These are phyloP conservation scores for Vicia faba DNA, from an alignment of 306 rosid species.

Conservation along the genomic window DNA sequence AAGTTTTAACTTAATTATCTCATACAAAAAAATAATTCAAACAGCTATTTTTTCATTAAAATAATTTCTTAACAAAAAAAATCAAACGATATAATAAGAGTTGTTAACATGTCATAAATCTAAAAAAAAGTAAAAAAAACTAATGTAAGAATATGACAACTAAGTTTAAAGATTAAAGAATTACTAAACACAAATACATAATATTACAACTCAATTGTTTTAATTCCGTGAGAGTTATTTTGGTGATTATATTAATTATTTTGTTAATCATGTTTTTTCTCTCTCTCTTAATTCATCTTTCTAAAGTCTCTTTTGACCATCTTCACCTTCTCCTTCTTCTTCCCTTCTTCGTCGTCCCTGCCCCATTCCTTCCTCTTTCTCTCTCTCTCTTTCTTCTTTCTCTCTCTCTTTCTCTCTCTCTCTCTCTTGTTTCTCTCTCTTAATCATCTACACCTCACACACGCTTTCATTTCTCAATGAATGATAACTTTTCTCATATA, in stretches of 20 bases:
- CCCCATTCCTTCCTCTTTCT: slow-evolving; percentile 53
- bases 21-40: neutral
- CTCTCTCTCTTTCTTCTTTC: too few species aligned
- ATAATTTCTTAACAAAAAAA: neutral
- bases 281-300: neutral
- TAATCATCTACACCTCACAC: slow-evolving; percentile 1
- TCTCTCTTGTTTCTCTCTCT: slow-evolving; percentile 10
- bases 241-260: neutral
- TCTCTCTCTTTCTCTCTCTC: slow-evolving; percentile 6
- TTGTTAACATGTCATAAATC: slow-evolving; percentile 3
- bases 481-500: slow-evolving; percentile 25
- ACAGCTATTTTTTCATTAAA: neutral
- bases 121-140: neutral
- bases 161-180: neutral
- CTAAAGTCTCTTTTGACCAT: slow-evolving; percentile 73
- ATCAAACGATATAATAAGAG: neutral
- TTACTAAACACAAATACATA: neutral
- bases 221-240: neutral
- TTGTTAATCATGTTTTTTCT: neutral
- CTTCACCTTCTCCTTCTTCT: slow-evolving; percentile 49
- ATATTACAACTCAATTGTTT: slow-evolving; percentile 7
- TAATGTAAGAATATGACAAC: slow-evolving; percentile 8
- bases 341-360: slow-evolving; percentile 75
- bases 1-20: neutral
- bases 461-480: neutral